These are phyloP conservation scores for Aspergillus ruber DNA, from an alignment of 2,329 filamentous ascomycete species.

Conservation along the genomic window DNA sequence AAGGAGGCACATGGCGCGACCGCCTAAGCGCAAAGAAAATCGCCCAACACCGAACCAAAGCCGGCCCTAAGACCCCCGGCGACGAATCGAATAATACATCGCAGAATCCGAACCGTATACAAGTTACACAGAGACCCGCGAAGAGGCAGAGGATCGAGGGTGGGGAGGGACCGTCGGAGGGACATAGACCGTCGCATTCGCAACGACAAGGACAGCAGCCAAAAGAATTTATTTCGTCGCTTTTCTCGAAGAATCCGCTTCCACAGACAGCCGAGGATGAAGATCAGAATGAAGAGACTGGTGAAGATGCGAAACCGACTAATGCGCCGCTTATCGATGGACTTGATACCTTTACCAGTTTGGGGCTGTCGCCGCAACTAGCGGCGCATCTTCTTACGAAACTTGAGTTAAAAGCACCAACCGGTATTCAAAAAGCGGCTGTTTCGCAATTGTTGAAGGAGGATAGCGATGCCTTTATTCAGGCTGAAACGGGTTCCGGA, in stretches of 20 bases:
- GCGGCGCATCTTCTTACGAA: constrained; percentile 79
- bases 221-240: constrained; percentile 72
- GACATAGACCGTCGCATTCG: constrained; percentile 11
- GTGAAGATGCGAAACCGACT: constrained; percentile 58
- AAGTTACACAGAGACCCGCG: constrained; percentile 25
- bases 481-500: constrained; percentile 94
- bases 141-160: constrained; percentile 39
- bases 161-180: constrained; percentile 29
- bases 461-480: constrained; percentile 87
- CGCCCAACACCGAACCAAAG: constrained; percentile 47
- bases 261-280: constrained; percentile 52
- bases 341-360: constrained; percentile 74
- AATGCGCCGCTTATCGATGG: constrained; percentile 86
- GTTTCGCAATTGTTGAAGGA: constrained; percentile 72
- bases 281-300: constrained; percentile 30
- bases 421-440: constrained; percentile 87
- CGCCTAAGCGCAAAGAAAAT: constrained; percentile 72
- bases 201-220: constrained; percentile 37
- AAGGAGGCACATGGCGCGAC: constrained; percentile 90
- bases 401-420: constrained; percentile 82
- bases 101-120: constrained; percentile 31
- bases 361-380: constrained; percentile 74
- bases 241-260: constrained; percentile 84
- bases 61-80: constrained; percentile 21
- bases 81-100: constrained; percentile 2